Base-by-base conservation (phyloP, 2,329 filamentous ascomycete species). In the Talaromyces sp. region DNA sequence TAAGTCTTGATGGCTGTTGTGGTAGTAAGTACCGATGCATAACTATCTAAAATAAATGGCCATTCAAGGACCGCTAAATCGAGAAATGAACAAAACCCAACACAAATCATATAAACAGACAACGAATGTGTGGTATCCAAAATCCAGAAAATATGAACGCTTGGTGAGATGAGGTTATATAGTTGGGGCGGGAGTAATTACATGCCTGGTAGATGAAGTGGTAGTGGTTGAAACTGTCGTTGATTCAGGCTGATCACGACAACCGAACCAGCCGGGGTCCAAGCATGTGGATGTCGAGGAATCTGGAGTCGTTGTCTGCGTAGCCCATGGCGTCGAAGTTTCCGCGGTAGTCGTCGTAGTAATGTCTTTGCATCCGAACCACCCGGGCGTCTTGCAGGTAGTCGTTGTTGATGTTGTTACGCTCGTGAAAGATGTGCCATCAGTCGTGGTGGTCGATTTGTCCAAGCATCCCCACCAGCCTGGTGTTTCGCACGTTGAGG, bases 401-500 rank as follows among this genome's bases (percentile, higher is more conserved):
- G 71, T 69, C 0, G 74, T 75, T 1, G 72, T 71, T 3, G 45
- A 15, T 25, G 74, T 72, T 4, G 75, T 51, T 29, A 51, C 74
- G 2, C 72, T 75, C 7, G 72, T 73, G 5, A 73, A 76, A 4
- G 79, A 78, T 1, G 79, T 81, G 0, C 5, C 47, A 49, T 17
- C 22, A 3, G 25, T 45, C 17, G 58, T 34, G 25, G 80, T 81
- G n/a, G 80, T 81, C 1, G 77, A 80, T 49, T 81, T 79, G 67
- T 86, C 84, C 2, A 84, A 78, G 63, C 79, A 81, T 13, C 91
- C 92, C 89, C 90, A 96, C 93, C 93, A 97, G 3, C 93, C 92
- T 36, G 93, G 93, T 1, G 93, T 97, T 77, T 95, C 85, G 79
- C 93, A 97, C 0, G 92, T 96, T 64, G 89, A 88, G 0, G 93